Evolutionary conservation across 768 basidiomycete genomes (phyloP), one percentile per base, ranked within the genome.

Genomic region (Calocera cornea): DNA sequence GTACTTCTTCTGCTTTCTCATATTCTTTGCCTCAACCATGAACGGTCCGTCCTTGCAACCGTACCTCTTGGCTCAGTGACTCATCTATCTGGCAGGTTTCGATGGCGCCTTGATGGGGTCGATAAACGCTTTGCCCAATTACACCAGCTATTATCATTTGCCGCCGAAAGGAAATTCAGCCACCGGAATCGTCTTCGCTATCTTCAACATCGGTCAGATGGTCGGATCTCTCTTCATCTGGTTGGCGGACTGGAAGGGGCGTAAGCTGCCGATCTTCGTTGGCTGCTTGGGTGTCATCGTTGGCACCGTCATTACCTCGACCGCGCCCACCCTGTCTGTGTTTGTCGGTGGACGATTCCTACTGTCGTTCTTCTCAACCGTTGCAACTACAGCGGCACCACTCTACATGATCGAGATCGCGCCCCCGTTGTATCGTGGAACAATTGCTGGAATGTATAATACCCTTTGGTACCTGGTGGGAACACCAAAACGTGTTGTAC

Each of bases 221-320:
- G 68, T 71, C 41, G 72, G 73, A 14, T 67, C 71, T 3, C 67
- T 69, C 27, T 71, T 71, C 65, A 60, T 60, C 54, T 60, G 54
- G 54, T 27, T 60, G 5, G 54, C 54, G 16, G 54, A 60, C 54
- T 60, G 54, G 54, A 60, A 60, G 27, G 54, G 54, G 22, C 54
- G 54, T 10, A 60, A 60, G 54, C 54, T 60, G 24, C 54, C 54
- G 14, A 60, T 60, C 31, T 60, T 60, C 54, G 16, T 31, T 19
- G 54, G 54, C 54, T 60, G 27, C 10, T 29, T 60, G 16, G 54
- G 54, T 27, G 54, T 60, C 54, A 60, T 60, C 31, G 54, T 60
- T 29, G 54, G 54, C 24, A 60, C 54, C 27, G 19, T 60, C 22
- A 60, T 60, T 22, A 60, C 54, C 2, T 60, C 54, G 7, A 60